Evolutionary conservation across 768 basidiomycete genomes (phyloP), one percentile per base, ranked within the genome.

Genomic region (Serendipita sp.): DNA sequence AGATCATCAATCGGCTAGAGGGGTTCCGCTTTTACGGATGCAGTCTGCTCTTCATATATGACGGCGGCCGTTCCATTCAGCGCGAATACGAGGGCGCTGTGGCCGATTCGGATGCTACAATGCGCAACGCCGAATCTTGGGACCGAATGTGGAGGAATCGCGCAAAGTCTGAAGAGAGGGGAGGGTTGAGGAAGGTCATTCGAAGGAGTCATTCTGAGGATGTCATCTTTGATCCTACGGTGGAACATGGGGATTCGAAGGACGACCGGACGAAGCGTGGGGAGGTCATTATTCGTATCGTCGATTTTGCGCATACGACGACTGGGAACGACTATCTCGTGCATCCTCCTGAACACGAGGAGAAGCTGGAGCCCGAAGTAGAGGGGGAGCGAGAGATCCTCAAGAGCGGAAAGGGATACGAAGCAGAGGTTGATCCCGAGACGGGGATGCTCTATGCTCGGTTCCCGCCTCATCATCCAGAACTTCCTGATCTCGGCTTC

Each of bases 21-120:
- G 92, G 96, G n/a, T 99, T 90, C 76, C 85, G 96, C 58, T 98
- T 99, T 75, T 99, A 99, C 72, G 96, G 96, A 13, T 97, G 95
- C 75, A 92, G 89, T 68, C 82, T 99, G 52, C 83, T 99, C 63
- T 82, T 98, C 72, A 95, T 98, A 72, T 99, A 99, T 74, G 96
- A 99, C 72, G 96, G 96, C 46, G 94, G 98, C 72, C 80, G 78
- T 48, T 91, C 93, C 69, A 81, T 84, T 1, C 96, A 98, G 74
- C 86, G 90, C 69, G 80, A 78, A 18, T 85, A 87, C 72, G 79
- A 83, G 16, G 73, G 79, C 10, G 81, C 80, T 45, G 79, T 80
- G 3, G 75, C 81, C 51, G 89, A 90, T 67, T 79, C 85, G 56
- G 18, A 46, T 28, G 16, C 44, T 18, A 48, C 56, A 3, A 63